phyloP scores from a whole-genome alignment of 257 asterid species.

The Nemophila menziesii region DNA sequence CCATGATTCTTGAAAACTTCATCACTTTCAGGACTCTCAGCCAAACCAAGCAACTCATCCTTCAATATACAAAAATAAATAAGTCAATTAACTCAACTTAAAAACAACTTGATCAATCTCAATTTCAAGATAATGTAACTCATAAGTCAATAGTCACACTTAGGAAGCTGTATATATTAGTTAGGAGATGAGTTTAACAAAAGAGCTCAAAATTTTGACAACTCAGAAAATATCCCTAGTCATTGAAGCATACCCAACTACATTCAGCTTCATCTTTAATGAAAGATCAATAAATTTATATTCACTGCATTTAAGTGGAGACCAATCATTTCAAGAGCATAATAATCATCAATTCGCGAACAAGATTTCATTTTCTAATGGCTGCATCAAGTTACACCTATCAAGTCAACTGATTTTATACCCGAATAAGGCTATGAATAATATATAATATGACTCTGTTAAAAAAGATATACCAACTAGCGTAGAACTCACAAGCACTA shows the following conservation, averaged over 20 bases:
- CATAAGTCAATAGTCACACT: neutral
- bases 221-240: neutral
- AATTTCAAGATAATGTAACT: neutral
- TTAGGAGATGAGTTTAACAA: neutral
- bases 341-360: too few relatives aligned
- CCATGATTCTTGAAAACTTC: constrained; percentile 41
- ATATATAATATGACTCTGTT: too few relatives aligned
- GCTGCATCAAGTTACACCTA: neutral
- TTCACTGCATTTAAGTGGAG: neutral
- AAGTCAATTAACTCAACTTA: constrained; percentile 1
- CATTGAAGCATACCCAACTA: neutral
- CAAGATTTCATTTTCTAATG: too few relatives aligned
- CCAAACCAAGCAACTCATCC: constrained; percentile 96
- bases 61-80: constrained; percentile 25
- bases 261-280: neutral
- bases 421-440: too few relatives aligned
- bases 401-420: too few relatives aligned
- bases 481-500: too few relatives aligned
- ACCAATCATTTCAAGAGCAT: neutral
- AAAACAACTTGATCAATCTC: neutral
- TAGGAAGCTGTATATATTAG: neutral
- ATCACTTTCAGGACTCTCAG: constrained; percentile 47
- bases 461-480: too few relatives aligned
- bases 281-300: neutral
- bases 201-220: neutral